Percentiles rank a stretch among this genome's conserved stretches.
phyloP scores from a whole-genome alignment of 225 moss, liverwort and hornwort species.

The Polytrichum formosum region DNA sequence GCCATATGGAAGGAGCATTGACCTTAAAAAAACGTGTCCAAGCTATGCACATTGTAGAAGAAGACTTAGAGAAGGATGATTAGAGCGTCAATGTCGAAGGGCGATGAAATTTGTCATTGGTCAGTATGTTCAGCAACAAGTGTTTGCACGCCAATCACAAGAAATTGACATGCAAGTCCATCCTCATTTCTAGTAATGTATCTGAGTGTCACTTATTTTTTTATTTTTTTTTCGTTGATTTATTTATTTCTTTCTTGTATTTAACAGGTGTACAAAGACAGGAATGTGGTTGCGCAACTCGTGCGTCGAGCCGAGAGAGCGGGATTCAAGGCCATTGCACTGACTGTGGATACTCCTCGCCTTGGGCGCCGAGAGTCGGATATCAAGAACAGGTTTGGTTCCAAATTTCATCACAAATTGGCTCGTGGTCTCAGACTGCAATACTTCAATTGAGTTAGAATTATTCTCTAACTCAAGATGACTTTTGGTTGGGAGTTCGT shows the following conservation, averaged over 20 bases:
- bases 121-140: background rate
- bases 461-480: background rate
- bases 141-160: background rate
- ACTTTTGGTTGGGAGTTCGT: background rate
- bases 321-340: constrained; percentile 75
- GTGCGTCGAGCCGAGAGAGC: constrained; percentile 74
- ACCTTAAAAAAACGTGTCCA: too few species aligned
- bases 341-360: constrained; percentile 75
- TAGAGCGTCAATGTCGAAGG: background rate
- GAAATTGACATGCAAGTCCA: background rate
- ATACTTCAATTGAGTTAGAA: background rate
- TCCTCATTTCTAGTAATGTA: background rate
- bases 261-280: constrained; percentile 57
- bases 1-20: too few species aligned
- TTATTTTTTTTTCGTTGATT: background rate
- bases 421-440: too few species aligned
- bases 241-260: background rate
- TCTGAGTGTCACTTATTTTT: background rate
- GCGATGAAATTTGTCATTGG: background rate
- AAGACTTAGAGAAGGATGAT: background rate
- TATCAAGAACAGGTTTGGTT: constrained; percentile 68
- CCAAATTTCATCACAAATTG: background rate
- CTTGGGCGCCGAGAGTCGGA: constrained; percentile 72
- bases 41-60: too few species aligned
- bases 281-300: constrained; percentile 55